Evolutionary conservation across 768 basidiomycete species (phyloP).

Genomic region (Austroboletus festivus): DNA sequence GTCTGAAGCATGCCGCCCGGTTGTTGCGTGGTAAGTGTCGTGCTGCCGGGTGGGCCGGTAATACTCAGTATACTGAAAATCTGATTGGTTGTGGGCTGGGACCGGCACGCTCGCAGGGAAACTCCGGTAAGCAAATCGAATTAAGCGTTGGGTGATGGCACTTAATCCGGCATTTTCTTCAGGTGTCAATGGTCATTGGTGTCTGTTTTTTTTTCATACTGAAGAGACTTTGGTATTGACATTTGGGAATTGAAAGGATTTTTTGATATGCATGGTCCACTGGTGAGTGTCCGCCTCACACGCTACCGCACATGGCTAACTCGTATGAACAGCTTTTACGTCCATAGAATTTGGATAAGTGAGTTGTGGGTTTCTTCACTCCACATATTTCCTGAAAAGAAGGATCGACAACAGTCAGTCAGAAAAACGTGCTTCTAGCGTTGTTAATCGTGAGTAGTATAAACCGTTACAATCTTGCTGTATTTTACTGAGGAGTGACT

Average conservation of each 20-base stretch:
- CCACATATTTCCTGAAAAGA: background rate
- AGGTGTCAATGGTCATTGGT: background rate
- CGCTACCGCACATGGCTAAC: background rate
- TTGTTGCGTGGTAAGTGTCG: slow-evolving; percentile 3
- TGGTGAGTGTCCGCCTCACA: slow-evolving; percentile 1
- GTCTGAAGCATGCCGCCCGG: background rate
- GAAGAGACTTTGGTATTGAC: background rate
- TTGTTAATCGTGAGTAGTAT: slow-evolving; percentile 6
- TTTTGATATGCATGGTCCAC: slow-evolving; percentile 6
- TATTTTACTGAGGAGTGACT: background rate
- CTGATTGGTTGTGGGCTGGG: background rate
- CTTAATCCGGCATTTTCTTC: background rate
- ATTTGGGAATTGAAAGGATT: background rate
- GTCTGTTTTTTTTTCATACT: background rate
- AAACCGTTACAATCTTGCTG: background rate
- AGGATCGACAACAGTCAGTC: slow-evolving; percentile 1
- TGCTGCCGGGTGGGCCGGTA: background rate
- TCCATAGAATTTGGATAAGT: slow-evolving; percentile 16
- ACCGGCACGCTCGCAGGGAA: background rate
- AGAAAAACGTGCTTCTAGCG: background rate
- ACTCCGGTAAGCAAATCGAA: background rate
- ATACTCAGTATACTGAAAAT: background rate
- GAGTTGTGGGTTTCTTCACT: background rate
- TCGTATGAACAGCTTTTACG: slow-evolving; percentile 8
- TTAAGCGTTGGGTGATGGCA: background rate